phyloP scores from a whole-genome alignment of 1,284 basidiomycete genomes.

The Cryptococcus sp. region DNA sequence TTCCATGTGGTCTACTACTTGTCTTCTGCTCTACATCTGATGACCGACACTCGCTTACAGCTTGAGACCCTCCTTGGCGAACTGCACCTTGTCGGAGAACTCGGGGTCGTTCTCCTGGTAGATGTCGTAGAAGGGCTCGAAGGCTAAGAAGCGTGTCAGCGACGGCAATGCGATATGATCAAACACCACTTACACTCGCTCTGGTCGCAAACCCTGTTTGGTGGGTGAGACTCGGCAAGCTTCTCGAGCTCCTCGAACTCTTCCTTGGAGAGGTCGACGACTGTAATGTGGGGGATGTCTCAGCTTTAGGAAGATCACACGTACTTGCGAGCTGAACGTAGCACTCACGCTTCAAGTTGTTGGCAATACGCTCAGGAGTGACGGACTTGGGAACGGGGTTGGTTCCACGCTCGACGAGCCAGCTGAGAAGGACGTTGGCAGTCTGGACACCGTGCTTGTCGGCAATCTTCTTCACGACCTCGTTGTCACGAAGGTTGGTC shows the following conservation, averaged over 20 bases:
- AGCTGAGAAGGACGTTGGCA: constrained; percentile 75
- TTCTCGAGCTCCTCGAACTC: constrained; percentile 46
- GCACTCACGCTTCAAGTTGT: constrained; percentile 49
- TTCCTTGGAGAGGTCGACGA: constrained; percentile 45
- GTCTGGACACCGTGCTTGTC: constrained; percentile 68
- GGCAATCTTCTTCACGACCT: constrained; percentile 64
- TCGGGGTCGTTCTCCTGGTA: constrained; percentile 60
- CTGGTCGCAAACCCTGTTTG: constrained; percentile 52
- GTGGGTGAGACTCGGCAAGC: constrained; percentile 38
- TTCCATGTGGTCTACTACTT: not conserved
- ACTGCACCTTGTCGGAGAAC: constrained; percentile 53
- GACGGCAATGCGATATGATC: not conserved
- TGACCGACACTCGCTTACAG: constrained; percentile 1
- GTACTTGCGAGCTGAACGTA: too few species aligned
- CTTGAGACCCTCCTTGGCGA: constrained; percentile 30
- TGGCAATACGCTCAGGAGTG: constrained; percentile 52
- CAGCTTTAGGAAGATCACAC: not conserved
- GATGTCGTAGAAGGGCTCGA: constrained; percentile 49
- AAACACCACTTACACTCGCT: constrained; percentile 25
- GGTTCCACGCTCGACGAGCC: constrained; percentile 76
- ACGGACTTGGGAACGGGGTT: constrained; percentile 55
- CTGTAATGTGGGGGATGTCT: constrained; percentile 8
- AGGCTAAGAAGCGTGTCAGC: constrained; percentile 13
- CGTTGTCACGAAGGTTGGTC: constrained; percentile 67
- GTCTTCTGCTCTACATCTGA: not conserved